Percentiles rank a stretch among this genome's conserved stretches.
Conservation (phyloP, 805 yeast genomes). For the Saccharomycopsis sp. region DNA sequence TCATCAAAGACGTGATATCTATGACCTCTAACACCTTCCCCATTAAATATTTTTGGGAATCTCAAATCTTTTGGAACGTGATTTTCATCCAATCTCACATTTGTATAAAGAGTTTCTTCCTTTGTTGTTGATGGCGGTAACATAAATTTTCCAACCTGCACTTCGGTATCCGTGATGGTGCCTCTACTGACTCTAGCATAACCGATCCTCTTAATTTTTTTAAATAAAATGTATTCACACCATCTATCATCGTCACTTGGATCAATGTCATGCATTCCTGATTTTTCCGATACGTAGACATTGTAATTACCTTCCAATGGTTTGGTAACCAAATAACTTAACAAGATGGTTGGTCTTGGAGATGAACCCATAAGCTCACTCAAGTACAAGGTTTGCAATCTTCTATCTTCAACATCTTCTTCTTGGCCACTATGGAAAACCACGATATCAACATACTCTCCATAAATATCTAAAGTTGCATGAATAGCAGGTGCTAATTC, state of each 20-base stretch:
- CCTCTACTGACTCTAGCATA: slow-evolving; percentile 92
- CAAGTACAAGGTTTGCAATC: slow-evolving; percentile 73
- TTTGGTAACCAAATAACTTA: slow-evolving; percentile 84
- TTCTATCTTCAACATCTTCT: slow-evolving; percentile 91
- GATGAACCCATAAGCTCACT: slow-evolving; percentile 75
- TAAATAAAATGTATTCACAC: slow-evolving; percentile 94
- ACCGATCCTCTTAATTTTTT: slow-evolving; percentile 78
- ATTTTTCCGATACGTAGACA: slow-evolving; percentile 75
- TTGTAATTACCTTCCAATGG: slow-evolving; percentile 89
- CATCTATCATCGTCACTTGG: slow-evolving; percentile 93
- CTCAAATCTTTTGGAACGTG: slow-evolving; percentile 54
- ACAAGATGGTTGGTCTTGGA: slow-evolving; percentile 74
- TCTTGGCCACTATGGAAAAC: slow-evolving; percentile 99
- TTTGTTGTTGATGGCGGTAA: slow-evolving; percentile 33
- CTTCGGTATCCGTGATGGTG: slow-evolving; percentile 93
- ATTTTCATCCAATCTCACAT: slow-evolving; percentile 48
- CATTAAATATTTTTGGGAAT: slow-evolving; percentile 75
- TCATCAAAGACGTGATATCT: slow-evolving; percentile 90
- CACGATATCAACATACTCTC: slow-evolving; percentile 80
- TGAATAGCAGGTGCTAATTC: slow-evolving; percentile 97
- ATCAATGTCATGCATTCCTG: slow-evolving; percentile 92
- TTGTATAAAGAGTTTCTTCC: slow-evolving; percentile 39
- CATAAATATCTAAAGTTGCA: slow-evolving; percentile 90
- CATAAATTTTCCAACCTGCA: slow-evolving; percentile 89
- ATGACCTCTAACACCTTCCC: slow-evolving; percentile 92